A percentile compares a stretch with the other conserved stretches of the same genome.
Evolutionary conservation across 176 grass and related monocot genomes (phyloP).

Genomic region (Canna indica): DNA sequence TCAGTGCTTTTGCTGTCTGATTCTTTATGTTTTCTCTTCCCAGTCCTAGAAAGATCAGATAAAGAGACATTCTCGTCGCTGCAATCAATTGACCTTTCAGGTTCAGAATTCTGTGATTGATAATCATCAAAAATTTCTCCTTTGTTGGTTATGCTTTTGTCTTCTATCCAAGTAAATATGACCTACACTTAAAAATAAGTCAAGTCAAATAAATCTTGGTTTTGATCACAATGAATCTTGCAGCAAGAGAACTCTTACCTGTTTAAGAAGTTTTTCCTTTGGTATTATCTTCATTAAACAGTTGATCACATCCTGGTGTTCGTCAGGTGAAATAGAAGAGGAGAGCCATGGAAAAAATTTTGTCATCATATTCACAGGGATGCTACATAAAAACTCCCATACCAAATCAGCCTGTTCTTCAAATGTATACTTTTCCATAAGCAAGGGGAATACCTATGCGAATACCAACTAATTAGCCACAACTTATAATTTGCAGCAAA

Average conservation of each 20-base stretch:
- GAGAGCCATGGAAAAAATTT: slow-evolving; percentile 83
- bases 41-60: slow-evolving; percentile 30
- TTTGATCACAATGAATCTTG: neutral
- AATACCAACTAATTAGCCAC: slow-evolving; percentile 21
- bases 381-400: slow-evolving; percentile 83
- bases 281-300: slow-evolving; percentile 66
- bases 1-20: slow-evolving; percentile 16
- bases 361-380: slow-evolving; percentile 73
- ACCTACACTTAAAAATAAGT: slow-evolving; percentile 42
- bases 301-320: slow-evolving; percentile 61
- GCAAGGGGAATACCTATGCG: slow-evolving; percentile 66
- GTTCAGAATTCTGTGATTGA: slow-evolving; percentile 14
- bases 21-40: slow-evolving; percentile 51
- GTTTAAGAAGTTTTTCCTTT: slow-evolving; percentile 60
- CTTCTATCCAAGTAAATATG: slow-evolving; percentile 71
- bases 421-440: slow-evolving; percentile 67
- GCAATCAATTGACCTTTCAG: slow-evolving; percentile 17
- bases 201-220: neutral
- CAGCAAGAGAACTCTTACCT: slow-evolving; percentile 29
- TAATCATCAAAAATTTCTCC: slow-evolving; percentile 12
- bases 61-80: slow-evolving; percentile 23
- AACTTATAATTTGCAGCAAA: neutral
- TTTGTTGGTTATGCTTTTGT: slow-evolving; percentile 25
- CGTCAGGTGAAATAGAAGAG: slow-evolving; percentile 55
- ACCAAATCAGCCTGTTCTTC: slow-evolving; percentile 78